phyloP scores from a whole-genome alignment of 768 basidiomycete species.

The Boletus reticulatus region DNA sequence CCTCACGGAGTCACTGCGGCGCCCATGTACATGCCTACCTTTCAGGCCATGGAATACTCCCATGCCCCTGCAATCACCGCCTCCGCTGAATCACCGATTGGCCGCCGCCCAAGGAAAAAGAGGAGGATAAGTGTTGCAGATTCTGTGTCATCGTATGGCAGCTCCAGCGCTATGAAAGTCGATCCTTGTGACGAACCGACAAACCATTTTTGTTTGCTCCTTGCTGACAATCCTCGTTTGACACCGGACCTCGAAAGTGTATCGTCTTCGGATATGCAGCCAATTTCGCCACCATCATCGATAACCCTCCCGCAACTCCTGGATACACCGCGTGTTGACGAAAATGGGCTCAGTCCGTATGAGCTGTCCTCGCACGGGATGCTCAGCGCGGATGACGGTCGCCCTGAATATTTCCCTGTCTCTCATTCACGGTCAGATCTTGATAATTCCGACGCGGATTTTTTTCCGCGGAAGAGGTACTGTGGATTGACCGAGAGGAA shows the following conservation, averaged over 20 bases:
- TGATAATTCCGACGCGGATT: slow-evolving; percentile 28
- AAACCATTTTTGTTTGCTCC: slow-evolving; percentile 16
- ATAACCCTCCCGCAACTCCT: slow-evolving; percentile 30
- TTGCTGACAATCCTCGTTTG: slow-evolving; percentile 29
- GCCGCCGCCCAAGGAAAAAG: slow-evolving; percentile 34
- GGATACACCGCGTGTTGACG: slow-evolving; percentile 19
- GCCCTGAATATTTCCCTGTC: slow-evolving; percentile 34
- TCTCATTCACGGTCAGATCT: slow-evolving; percentile 36
- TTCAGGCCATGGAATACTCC: slow-evolving; percentile 38
- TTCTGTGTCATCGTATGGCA: slow-evolving; percentile 34
- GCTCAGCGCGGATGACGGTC: slow-evolving; percentile 20
- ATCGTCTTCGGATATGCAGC: slow-evolving; percentile 34
- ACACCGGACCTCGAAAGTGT: slow-evolving; percentile 34
- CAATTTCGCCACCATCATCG: slow-evolving; percentile 28
- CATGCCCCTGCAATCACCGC: slow-evolving; percentile 33
- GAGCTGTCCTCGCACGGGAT: slow-evolving; percentile 24
- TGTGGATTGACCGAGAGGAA: slow-evolving; percentile 19
- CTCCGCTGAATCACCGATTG: slow-evolving; percentile 26
- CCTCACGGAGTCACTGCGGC: slow-evolving; percentile 23
- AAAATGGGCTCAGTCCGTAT: slow-evolving; percentile 26
- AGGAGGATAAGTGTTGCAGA: slow-evolving; percentile 36
- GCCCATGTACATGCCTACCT: slow-evolving; percentile 40
- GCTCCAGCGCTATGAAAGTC: slow-evolving; percentile 24
- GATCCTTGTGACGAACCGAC: slow-evolving; percentile 25
- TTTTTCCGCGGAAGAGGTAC: slow-evolving; percentile 22